Base-by-base conservation (phyloP, 2,329 filamentous ascomycete species). In the Pyricularia grisea region DNA sequence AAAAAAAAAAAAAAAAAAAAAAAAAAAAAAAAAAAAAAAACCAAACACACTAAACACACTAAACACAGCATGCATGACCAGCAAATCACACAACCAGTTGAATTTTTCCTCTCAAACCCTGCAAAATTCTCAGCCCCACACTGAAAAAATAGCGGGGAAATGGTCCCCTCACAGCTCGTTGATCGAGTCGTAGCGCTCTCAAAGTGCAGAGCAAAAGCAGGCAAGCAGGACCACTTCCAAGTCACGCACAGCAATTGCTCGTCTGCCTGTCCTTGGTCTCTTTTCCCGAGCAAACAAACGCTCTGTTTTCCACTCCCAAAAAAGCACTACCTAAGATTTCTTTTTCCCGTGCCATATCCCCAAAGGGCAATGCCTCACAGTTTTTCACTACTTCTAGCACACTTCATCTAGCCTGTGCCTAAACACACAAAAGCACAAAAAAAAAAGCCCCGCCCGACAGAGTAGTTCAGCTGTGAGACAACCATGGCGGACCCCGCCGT, bases 401-500 rank as follows among this genome's bases (percentile, higher is more conserved):
- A 20, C 23, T 55, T 14, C 12, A n/a, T 14, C 30, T 12, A 31
- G 31, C 68, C n/a, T 67, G 11, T 28, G 55, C 55, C 55, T 28
- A 25, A 61, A 12, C 23, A 61, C 11, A 36, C 17, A 65, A 68
- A 70, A 68, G 66, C 65, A 65, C 33, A 58, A 60, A 58, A 58
- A 33, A 5, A 50, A 63, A 67, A 61, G 58, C 58, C 70, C 69
- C 66, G 66, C 60, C 12, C 17, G 25, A 30, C 61, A 63, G 42
- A 61, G 67, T 68, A 69, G 68, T 68, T 66, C 67, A 70, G 68
- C 71, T 66, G 70, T 50, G 36, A 67, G 55, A 66, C 23, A 66
- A 66, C 30, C 25, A 68, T 68, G 78, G 76, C 81, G 76, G 81
- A 85, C 75, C 78, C 83, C 74, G 79, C 84, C 71, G 79, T 77